Percentiles rank a stretch among this genome's conserved stretches.
phyloP scores from a whole-genome alignment of 208 protist species.

The Borovskyia barvae region DNA sequence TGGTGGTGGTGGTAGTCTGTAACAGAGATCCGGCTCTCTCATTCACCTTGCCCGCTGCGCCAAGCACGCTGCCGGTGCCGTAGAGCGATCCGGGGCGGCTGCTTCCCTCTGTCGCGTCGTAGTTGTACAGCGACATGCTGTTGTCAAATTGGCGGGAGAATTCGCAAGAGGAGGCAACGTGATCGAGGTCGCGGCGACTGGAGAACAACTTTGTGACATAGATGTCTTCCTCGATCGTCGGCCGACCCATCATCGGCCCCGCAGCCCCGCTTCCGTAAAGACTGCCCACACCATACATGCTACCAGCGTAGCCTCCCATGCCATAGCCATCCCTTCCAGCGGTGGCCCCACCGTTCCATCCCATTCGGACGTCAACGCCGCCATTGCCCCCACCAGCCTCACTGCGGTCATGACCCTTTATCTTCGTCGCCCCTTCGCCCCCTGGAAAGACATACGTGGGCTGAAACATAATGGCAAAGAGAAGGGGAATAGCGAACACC shows the following conservation, averaged over 20 bases:
- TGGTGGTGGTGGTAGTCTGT: no score
- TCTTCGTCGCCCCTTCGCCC: slow-evolving; percentile 21
- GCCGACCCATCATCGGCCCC: slow-evolving; percentile 24
- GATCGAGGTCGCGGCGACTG: slow-evolving; percentile 58
- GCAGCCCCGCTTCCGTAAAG: slow-evolving; percentile 28
- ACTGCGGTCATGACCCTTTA: slow-evolving; percentile 4
- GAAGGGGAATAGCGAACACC: no score
- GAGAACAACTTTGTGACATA: slow-evolving; percentile 70
- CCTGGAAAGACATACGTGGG: slow-evolving; percentile 9
- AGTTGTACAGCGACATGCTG: slow-evolving; percentile 38
- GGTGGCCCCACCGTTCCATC: slow-evolving; percentile 8
- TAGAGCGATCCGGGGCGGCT: slow-evolving; percentile 26
- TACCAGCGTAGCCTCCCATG: slow-evolving; percentile 19
- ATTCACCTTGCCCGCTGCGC: no score
- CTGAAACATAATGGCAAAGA: slow-evolving; percentile 16
- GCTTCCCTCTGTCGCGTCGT: slow-evolving; percentile 11
- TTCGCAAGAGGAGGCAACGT: slow-evolving; percentile 38
- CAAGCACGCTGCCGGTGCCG: slow-evolving; percentile 5
- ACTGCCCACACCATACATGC: slow-evolving; percentile 41
- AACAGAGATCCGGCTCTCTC: no score
- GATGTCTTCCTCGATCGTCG: slow-evolving; percentile 36
- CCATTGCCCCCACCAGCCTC: background rate
- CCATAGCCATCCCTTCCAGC: slow-evolving; percentile 20
- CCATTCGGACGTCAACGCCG: slow-evolving; percentile 1
- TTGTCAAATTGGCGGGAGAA: slow-evolving; percentile 53